Percentiles rank a stretch among this genome's conserved stretches.
Conservation (phyloP, 2,329 filamentous ascomycete species). For the Colletotrichum sp. region DNA sequence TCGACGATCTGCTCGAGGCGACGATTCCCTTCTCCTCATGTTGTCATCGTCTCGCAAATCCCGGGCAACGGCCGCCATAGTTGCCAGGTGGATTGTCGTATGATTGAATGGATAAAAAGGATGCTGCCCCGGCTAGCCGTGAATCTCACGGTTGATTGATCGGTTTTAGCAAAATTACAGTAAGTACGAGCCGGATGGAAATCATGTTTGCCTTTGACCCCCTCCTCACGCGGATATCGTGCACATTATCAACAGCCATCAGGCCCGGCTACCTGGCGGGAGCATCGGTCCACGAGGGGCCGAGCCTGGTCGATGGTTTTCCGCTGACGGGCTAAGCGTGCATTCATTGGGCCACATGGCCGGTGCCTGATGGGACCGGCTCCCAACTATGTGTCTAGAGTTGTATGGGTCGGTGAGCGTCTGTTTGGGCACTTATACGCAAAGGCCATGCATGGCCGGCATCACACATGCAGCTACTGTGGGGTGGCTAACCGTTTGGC, state of each 20-base stretch:
- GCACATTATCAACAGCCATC: constrained; percentile 14
- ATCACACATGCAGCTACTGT: constrained; percentile 22
- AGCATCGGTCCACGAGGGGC: constrained; percentile 4
- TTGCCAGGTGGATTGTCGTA: neutral
- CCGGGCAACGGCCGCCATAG: constrained; percentile 11
- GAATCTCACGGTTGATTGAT: neutral
- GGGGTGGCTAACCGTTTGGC: constrained; percentile 4
- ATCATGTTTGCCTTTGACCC: neutral
- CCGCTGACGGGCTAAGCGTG: constrained; percentile 2
- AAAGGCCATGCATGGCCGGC: constrained; percentile 19
- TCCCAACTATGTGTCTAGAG: constrained; percentile 23
- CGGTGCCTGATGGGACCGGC: constrained; percentile 21
- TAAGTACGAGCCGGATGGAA: neutral
- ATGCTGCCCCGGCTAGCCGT: neutral
- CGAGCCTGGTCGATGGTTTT: constrained; percentile 7
- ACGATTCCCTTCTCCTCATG: constrained; percentile 37
- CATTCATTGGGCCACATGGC: constrained; percentile 20
- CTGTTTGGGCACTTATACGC: constrained; percentile 22
- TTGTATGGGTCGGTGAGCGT: constrained; percentile 22
- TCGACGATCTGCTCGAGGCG: constrained; percentile 40
- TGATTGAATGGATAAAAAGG: neutral
- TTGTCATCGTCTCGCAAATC: constrained; percentile 6
- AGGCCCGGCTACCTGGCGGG: constrained; percentile 3
- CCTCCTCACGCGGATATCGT: neutral
- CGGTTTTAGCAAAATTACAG: neutral